Percentiles rank a stretch among this genome's conserved stretches.
These are phyloP conservation scores for Castanopsis chinensis DNA, from an alignment of 306 rosid genomes.

Conservation along the genomic window DNA sequence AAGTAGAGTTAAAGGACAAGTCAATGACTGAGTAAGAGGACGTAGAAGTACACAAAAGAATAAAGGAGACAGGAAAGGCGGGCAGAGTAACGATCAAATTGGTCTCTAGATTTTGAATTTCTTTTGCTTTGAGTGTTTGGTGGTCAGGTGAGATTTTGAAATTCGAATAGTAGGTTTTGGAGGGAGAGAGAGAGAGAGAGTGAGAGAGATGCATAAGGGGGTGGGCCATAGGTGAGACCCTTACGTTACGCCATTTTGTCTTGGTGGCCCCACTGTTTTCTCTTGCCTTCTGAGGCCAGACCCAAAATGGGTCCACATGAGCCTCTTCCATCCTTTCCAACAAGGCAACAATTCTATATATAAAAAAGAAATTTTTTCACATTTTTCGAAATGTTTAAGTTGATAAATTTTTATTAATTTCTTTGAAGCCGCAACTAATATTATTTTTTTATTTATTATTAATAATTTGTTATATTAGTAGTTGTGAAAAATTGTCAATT, in stretches of 20 bases:
- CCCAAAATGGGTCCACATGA: neutral
- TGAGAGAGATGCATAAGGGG: neutral
- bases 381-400: too few relatives aligned
- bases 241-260: neutral
- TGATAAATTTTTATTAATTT: too few relatives aligned
- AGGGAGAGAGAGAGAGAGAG: slow-evolving; percentile 14
- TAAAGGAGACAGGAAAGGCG: too few relatives aligned
- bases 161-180: slow-evolving; percentile 28
- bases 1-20: too few relatives aligned
- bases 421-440: fast-evolving
- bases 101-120: neutral
- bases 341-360: too few relatives aligned
- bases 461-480: too few relatives aligned
- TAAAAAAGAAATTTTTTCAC: too few relatives aligned
- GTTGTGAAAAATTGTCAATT: too few relatives aligned
- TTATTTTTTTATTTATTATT: too few relatives aligned
- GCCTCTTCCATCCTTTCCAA: neutral
- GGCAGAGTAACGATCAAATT: too few relatives aligned
- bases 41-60: too few relatives aligned
- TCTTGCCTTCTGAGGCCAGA: neutral
- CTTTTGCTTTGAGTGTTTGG: neutral
- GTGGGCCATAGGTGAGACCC: neutral
- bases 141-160: slow-evolving; percentile 12
- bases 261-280: neutral
- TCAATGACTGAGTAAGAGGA: too few relatives aligned